Evolutionary conservation across 148 eudicot genomes (phyloP), one percentile per base, ranked within the genome.

Genomic region (Cornus suecica): DNA sequence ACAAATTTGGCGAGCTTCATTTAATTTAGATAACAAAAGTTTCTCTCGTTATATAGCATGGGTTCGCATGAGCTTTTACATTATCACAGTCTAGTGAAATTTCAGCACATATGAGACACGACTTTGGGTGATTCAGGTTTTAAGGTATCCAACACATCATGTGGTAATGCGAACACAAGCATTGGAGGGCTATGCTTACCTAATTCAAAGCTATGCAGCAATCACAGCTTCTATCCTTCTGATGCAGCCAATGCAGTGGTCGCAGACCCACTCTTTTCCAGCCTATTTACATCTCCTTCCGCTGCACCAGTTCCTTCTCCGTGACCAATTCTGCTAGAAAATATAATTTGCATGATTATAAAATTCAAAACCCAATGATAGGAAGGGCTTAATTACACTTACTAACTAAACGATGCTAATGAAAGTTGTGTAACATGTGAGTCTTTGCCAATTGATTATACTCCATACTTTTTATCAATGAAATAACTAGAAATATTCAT

Each of bases 151-250:
- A 92, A 88, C 66, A 87, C 93, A 28, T 86, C 98, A 3, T 94
- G 98, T 56, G 92, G 98, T 79, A 84, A 87, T 30, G 97, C 89
- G 74, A 93, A 94, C 79, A 86, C 93, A 30, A 77, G 67, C 22
- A 18, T 94, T 10, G 96, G 97, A 26, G 98, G 98, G 56, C 74
- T 94, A 6, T 94, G 98, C 86, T 68, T 92, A 74, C 86, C 97
- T 0, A 92, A 90, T 85, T 89, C 98, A 2, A 90, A 88, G 66
- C 11, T 90, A 31, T 94, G 98, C 78, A 71, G 25, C 2, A 87
- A 94, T 30, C 77, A 96, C 7, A 87, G 27, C 0, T 92, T 92
- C 60, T 96, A 94, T 77, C 98, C 98, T 6, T 86, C 98, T 0
- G 96, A 94, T 79, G 97, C 96, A 8, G 98, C 98, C 0, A 94